phyloP scores from a whole-genome alignment of 2,329 filamentous ascomycete species.

The Proliferodiscus dingleyae region DNA sequence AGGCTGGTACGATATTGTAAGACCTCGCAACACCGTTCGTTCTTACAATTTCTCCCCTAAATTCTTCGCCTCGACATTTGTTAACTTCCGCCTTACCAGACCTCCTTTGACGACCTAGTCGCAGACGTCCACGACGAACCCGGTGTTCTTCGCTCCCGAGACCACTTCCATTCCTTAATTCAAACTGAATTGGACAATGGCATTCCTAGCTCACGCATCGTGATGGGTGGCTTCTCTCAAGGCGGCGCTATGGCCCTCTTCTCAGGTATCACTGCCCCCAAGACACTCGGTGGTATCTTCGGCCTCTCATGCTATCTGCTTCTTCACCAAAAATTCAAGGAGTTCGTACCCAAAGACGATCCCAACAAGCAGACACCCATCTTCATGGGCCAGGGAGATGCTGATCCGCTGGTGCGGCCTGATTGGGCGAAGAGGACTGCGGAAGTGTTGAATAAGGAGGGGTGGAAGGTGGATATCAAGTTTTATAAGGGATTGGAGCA shows the following conservation, averaged over 20 bases:
- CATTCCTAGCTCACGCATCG: slow-evolving; percentile 76
- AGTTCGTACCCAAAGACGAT: slow-evolving; percentile 48
- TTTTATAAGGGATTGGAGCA: slow-evolving; percentile 65
- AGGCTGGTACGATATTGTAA: slow-evolving; percentile 80
- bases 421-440: slow-evolving; percentile 64
- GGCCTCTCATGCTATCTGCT: slow-evolving; percentile 79
- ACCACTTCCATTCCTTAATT: slow-evolving; percentile 75
- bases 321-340: slow-evolving; percentile 59
- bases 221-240: slow-evolving; percentile 81
- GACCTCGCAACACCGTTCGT: slow-evolving; percentile 28
- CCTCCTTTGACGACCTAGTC: slow-evolving; percentile 39
- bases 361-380: slow-evolving; percentile 74
- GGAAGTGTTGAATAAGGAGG: slow-evolving; percentile 61
- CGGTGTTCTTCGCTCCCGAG: slow-evolving; percentile 68
- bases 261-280: slow-evolving; percentile 65
- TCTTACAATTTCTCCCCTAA: background rate
- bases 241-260: slow-evolving; percentile 85
- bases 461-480: slow-evolving; percentile 70
- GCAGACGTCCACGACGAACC: slow-evolving; percentile 56
- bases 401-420: slow-evolving; percentile 67
- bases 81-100: slow-evolving; percentile 25
- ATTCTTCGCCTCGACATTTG: background rate
- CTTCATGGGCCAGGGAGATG: slow-evolving; percentile 83
- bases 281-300: slow-evolving; percentile 82
- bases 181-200: slow-evolving; percentile 74